Evolutionary conservation across 345 rosid genomes (phyloP).

Genomic region (Populus deltoides): DNA sequence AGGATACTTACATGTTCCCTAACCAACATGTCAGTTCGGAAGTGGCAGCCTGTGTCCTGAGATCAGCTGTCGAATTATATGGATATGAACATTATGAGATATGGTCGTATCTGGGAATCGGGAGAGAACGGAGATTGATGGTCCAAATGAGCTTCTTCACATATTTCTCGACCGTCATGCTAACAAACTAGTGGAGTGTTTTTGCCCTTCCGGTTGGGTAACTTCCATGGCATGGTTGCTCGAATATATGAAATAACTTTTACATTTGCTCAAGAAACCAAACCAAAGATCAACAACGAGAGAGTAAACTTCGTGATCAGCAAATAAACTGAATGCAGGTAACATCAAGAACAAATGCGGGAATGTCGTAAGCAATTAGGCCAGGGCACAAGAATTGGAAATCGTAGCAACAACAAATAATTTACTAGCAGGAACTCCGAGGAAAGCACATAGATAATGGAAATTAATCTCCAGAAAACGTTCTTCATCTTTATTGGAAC

Average conservation of each 20-base stretch:
- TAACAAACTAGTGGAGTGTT: not conserved
- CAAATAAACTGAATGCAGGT: not conserved
- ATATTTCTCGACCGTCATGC: constrained; percentile 9
- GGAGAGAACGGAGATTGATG: constrained; percentile 10
- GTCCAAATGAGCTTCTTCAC: constrained; percentile 2
- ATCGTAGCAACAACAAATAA: no score
- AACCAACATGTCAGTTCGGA: constrained; percentile 12
- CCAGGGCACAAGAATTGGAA: no score
- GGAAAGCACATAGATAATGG: no score
- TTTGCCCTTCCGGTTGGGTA: constrained; percentile 6
- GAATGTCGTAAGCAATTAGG: no score
- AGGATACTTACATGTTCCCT: constrained; percentile 19
- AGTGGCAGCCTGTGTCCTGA: constrained; percentile 4
- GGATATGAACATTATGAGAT: constrained; percentile 7
- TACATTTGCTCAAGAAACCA: no score
- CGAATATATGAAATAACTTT: not conserved
- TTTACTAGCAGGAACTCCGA: no score
- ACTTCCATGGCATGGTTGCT: constrained; percentile 1
- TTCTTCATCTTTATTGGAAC: no score
- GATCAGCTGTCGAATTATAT: not conserved
- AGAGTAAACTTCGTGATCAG: not conserved
- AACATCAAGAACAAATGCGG: no score
- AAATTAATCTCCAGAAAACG: no score
- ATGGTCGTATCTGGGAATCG: constrained; percentile 4
- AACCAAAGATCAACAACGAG: no score